Conservation (phyloP, 78 protist genomes). For the Pelomyxa schiedti region DNA sequence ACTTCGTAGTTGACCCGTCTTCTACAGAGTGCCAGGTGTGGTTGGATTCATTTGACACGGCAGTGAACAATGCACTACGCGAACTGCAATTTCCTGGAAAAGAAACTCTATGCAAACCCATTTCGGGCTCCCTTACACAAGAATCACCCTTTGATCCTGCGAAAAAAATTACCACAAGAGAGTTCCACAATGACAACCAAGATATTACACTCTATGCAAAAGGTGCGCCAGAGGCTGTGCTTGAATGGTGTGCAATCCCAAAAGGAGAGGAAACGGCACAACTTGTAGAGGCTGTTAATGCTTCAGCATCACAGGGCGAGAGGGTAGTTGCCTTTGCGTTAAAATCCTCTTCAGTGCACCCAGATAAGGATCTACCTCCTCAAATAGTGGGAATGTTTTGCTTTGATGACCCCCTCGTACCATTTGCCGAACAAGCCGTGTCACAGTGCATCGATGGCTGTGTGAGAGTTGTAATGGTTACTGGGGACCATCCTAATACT, state of each 20-base stretch:
- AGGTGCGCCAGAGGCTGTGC: background rate
- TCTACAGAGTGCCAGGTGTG: no score
- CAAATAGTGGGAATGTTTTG: conserved; percentile 40
- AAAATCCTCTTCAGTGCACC: background rate
- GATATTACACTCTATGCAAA: background rate
- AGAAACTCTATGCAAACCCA: no score
- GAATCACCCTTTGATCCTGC: no score
- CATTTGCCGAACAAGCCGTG: conserved; percentile 47
- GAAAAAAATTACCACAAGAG: no score
- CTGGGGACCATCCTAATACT: conserved; percentile 73
- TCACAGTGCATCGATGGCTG: conserved; percentile 35
- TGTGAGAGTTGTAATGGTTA: conserved; percentile 62
- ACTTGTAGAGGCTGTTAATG: background rate
- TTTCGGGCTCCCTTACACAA: no score
- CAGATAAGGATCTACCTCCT: no score
- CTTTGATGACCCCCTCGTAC: conserved; percentile 63
- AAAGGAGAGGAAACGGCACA: background rate
- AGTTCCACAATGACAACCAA: no score
- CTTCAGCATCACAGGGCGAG: background rate
- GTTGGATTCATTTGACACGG: no score
- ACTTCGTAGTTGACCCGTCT: no score
- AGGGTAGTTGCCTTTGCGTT: background rate
- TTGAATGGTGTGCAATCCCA: background rate
- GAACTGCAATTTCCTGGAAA: no score
- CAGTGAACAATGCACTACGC: no score